Conservation (phyloP, 805 yeast genomes). For the Schwanniomyces yamadae region DNA sequence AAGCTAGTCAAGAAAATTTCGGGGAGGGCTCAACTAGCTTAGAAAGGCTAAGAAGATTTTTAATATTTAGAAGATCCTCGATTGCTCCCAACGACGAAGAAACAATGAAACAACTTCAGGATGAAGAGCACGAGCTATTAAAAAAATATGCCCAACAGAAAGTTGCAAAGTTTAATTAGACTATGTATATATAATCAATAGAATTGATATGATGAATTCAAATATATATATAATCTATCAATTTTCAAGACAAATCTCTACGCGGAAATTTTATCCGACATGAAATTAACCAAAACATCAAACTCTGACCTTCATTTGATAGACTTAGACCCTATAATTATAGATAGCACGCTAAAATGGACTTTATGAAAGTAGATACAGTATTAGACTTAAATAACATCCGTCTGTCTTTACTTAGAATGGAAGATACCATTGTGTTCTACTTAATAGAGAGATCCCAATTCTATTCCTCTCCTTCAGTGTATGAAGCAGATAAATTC, state of each 20-base stretch:
- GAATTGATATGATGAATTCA: too few species aligned
- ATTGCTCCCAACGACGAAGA: conserved; percentile 19
- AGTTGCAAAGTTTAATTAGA: conserved; percentile 16
- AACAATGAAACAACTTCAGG: conserved; percentile 13
- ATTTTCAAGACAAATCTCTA: too few species aligned
- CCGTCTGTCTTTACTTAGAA: conserved; percentile 77
- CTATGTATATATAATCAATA: neutral
- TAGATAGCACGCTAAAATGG: too few species aligned
- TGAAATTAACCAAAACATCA: too few species aligned
- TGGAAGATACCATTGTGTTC: conserved; percentile 96
- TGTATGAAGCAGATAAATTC: conserved; percentile 60
- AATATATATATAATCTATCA: too few species aligned
- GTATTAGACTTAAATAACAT: conserved; percentile 81
- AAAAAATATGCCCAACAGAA: conserved; percentile 32
- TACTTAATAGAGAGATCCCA: conserved; percentile 91
- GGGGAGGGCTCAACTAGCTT: conserved; percentile 28
- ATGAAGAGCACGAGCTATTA: conserved; percentile 29
- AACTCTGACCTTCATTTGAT: too few species aligned
- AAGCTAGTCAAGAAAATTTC: conserved; percentile 23
- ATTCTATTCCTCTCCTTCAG: conserved; percentile 71
- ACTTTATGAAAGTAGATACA: conserved; percentile 78
- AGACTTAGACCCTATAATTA: too few species aligned
- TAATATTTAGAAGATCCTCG: conserved; percentile 30
- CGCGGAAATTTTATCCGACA: too few species aligned
- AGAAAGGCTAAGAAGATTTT: conserved; percentile 33